Conservation (phyloP, 352 stramenopile species). For the Globisporangium ultimum region DNA sequence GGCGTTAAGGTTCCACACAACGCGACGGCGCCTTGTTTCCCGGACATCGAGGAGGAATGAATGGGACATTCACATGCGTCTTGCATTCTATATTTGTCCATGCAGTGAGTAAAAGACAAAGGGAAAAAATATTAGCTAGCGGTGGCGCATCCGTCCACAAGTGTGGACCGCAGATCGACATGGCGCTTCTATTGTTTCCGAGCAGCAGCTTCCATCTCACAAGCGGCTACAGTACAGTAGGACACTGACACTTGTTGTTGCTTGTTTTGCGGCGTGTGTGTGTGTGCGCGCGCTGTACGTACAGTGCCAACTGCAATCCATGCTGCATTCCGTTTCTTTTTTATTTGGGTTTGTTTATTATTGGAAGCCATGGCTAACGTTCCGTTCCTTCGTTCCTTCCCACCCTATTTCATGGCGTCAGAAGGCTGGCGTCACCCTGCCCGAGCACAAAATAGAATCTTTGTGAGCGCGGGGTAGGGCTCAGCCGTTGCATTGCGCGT, state of each 20-base stretch:
- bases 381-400: neutral
- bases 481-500: slow-evolving; percentile 1
- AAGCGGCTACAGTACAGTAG: no score
- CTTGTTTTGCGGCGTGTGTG: no score
- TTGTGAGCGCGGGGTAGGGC: neutral
- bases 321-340: neutral
- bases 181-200: neutral
- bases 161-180: neutral
- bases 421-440: neutral
- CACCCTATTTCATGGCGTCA: slow-evolving; percentile 1
- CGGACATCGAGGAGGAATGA: neutral
- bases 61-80: neutral
- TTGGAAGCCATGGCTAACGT: neutral
- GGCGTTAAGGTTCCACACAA: neutral
- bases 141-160: neutral
- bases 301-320: neutral
- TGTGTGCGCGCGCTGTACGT: no score
- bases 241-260: no score
- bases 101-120: neutral
- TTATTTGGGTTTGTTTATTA: neutral
- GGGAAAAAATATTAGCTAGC: neutral
- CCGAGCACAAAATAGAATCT: neutral
- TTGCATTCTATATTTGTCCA: neutral
- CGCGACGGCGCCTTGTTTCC: neutral
- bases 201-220: neutral